phyloP scores from a whole-genome alignment of 139 green algal species.

The Coelastrella sp. region DNA sequence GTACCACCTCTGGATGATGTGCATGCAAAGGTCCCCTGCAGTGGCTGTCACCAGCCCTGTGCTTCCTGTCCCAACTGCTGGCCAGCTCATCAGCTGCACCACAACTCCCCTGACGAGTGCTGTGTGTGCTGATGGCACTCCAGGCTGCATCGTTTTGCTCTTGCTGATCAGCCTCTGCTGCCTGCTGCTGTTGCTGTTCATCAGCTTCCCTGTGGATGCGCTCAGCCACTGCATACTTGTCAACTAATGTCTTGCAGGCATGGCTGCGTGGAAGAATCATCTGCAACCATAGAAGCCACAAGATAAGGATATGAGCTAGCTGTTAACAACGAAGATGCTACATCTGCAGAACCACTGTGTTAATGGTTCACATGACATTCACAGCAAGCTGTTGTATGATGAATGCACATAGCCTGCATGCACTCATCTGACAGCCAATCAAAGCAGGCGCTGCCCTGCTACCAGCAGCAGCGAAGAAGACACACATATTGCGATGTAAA shows the following conservation, averaged over 20 bases:
- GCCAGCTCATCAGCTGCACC: background rate
- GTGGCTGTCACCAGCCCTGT: background rate
- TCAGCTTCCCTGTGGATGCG: background rate
- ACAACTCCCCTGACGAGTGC: background rate
- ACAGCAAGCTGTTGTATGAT: too few species aligned
- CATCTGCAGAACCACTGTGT: too few species aligned
- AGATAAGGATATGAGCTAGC: background rate
- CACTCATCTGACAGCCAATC: too few species aligned
- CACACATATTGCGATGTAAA: too few species aligned
- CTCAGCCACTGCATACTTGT: slow-evolving; percentile 24
- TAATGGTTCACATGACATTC: too few species aligned
- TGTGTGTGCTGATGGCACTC: background rate
- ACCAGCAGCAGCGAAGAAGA: too few species aligned
- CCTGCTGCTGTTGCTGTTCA: background rate
- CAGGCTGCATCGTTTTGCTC: background rate
- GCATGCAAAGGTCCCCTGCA: background rate
- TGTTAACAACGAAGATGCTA: too few species aligned
- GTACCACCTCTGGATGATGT: slow-evolving; percentile 6
- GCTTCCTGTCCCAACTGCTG: background rate
- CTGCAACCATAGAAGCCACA: background rate
- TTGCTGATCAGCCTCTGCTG: slow-evolving; percentile 5
- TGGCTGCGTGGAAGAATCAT: slow-evolving; percentile 39
- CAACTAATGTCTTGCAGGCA: slow-evolving; percentile 23
- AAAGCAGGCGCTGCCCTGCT: too few species aligned
- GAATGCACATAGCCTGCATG: too few species aligned